Base-by-base conservation (phyloP, 495 filamentous ascomycete species). In the Penicillium ochrochloron region DNA sequence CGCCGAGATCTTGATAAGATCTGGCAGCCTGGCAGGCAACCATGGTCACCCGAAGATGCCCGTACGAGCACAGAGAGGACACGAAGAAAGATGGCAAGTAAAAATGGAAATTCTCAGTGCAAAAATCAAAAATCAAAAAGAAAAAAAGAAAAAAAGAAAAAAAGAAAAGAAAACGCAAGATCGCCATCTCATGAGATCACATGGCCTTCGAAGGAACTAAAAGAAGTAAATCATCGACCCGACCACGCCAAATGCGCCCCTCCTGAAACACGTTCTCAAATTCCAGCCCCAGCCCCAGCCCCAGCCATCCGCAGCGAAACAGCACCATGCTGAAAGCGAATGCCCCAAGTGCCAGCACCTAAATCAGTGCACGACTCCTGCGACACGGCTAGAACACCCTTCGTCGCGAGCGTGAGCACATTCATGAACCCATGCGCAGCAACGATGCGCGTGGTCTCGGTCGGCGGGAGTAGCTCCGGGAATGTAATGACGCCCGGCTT, bases 391-490 rank as follows among this genome's bases (percentile, higher is more conserved):
- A 80, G 41, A 56, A 86, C 69, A 1, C 81, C 82, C 77, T 86
- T 90, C 11, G 88, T 92, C 11, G 85, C 88, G 9, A 94, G 85
- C 19, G 84, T 80, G 17, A 96, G 83, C 14, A 88, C 81, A 75
- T 94, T 88, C 74, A 90, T 85, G 62, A 96, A 82, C 1, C 83
- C 92, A 67, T 93, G 90, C 10, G 88, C 88, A 41, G 89, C 90
- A 0, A 92, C 85, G 17, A 82, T 74, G 15, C 78, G 79, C 31
- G 78, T 83, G 41, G 87, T 86, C 27, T 82, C 73, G 25, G 56
- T 61, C 1, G 82, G 82, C 25, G 88, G 83, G 21, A 92, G 78
- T 15, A 94, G 69, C 27, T 84, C 74, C 55, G 86, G 84, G 69
- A 96, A 92, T 0, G 74, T 41, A 31, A 87, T 77, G 19, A 66